Conservation (phyloP, 345 rosid species). For the Isatis tinctoria region DNA sequence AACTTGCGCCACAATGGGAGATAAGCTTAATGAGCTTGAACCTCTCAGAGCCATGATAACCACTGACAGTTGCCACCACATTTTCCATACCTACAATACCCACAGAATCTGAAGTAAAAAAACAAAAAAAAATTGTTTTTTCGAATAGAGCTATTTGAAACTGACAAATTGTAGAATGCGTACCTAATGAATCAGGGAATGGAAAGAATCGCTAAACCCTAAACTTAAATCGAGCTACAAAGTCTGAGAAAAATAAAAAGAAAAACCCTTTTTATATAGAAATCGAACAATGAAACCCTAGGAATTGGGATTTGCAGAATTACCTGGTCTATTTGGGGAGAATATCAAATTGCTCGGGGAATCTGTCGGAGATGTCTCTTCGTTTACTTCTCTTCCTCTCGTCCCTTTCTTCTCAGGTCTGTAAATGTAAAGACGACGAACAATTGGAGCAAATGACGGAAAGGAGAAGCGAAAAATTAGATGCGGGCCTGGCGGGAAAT, state of each 20-base stretch:
- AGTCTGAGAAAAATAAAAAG: not conserved
- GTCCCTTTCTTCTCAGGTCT: not conserved
- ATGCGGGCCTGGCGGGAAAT: conserved; percentile 17
- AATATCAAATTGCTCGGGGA: no score
- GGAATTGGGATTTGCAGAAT: not conserved
- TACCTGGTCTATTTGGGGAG: no score
- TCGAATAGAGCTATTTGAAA: not conserved
- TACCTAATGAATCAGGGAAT: not conserved
- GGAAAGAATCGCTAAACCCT: not conserved
- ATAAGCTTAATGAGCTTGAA: conserved; percentile 84
- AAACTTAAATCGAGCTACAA: not conserved
- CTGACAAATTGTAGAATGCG: no score
- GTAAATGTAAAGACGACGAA: not conserved
- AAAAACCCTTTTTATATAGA: not conserved
- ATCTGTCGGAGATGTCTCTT: not conserved
- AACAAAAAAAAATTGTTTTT: not conserved
- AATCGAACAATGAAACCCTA: conserved; percentile 6
- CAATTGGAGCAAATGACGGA: not conserved
- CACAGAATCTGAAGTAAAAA: not conserved
- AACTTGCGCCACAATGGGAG: conserved; percentile 64
- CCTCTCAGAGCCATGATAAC: conserved; percentile 75
- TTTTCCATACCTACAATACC: conserved; percentile 80
- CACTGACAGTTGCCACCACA: conserved; percentile 89
- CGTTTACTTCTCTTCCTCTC: not conserved
- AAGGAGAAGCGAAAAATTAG: not conserved